phyloP scores from a whole-genome alignment of 2,329 filamentous ascomycete species.

The Aaosphaeria arxii region DNA sequence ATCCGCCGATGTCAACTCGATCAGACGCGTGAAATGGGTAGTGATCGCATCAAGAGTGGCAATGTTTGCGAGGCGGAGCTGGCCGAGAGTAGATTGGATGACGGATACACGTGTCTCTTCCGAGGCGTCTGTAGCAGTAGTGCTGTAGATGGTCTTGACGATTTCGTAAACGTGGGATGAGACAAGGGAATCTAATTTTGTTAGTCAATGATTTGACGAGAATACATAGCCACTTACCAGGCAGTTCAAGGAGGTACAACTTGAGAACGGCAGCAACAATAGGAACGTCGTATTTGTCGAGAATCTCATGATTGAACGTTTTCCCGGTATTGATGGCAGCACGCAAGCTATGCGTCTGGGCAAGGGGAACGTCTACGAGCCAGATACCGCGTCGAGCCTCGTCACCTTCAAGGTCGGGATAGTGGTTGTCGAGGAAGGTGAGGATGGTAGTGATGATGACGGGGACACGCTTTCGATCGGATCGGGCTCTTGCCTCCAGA shows the following conservation, averaged over 20 bases:
- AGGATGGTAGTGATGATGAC: conserved; percentile 88
- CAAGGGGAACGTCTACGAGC: conserved; percentile 86
- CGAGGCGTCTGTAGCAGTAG: conserved; percentile 63
- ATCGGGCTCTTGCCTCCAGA: conserved; percentile 88
- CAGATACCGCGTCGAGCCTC: conserved; percentile 89
- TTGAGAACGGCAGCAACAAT: conserved; percentile 91
- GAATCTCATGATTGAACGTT: conserved; percentile 67
- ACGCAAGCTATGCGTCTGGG: conserved; percentile 80
- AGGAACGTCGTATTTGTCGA: conserved; percentile 88
- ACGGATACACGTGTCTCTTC: conserved; percentile 82
- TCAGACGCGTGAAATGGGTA: conserved; percentile 95
- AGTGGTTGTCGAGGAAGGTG: conserved; percentile 94
- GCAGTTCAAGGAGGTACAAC: conserved; percentile 90
- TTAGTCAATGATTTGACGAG: background rate
- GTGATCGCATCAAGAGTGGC: conserved; percentile 97
- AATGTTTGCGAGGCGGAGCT: conserved; percentile 93
- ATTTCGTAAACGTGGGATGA: conserved; percentile 99
- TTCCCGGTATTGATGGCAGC: conserved; percentile 84
- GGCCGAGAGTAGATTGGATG: conserved; percentile 91
- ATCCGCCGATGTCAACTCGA: conserved; percentile 94
- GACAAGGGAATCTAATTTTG: conserved; percentile 78
- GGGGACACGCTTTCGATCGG: conserved; percentile 93
- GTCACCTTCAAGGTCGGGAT: conserved; percentile 95
- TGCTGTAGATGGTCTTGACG: conserved; percentile 93
- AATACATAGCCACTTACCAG: conserved; percentile 58